A percentile compares a stretch with the other conserved stretches of the same genome.
These are phyloP conservation scores for Aschersonia sp. DNA, from an alignment of 2,329 filamentous ascomycete genomes.

Conservation along the genomic window DNA sequence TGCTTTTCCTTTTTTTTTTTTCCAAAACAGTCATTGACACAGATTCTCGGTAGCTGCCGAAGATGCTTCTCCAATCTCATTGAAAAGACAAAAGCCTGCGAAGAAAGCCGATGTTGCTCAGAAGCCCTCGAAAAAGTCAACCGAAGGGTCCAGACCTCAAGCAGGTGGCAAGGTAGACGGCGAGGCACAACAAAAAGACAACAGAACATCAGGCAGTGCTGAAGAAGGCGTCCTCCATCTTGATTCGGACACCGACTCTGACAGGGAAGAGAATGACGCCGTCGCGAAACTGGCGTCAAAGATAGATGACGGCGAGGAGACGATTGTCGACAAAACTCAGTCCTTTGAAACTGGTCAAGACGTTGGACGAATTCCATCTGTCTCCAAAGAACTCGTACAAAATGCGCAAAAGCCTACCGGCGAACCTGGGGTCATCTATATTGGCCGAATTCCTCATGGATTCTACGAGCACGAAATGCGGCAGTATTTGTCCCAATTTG, in stretches of 20 bases:
- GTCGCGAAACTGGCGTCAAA: conserved; percentile 27
- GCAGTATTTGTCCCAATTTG: conserved; percentile 88
- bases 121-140: conserved; percentile 3
- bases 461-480: conserved; percentile 97
- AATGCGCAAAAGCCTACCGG: conserved; percentile 27
- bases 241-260: conserved; percentile 17
- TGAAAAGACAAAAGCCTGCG: conserved; percentile 17
- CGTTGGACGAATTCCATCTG: conserved; percentile 34
- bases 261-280: conserved; percentile 26
- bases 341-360: conserved; percentile 33
- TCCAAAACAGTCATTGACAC: not conserved
- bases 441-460: conserved; percentile 79
- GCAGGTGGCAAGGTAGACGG: conserved; percentile 18
- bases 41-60: conserved; percentile 8
- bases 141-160: conserved; percentile 14
- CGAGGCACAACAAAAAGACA: conserved; percentile 9
- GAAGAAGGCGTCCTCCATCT: conserved; percentile 17
- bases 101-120: not conserved
- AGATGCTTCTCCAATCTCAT: conserved; percentile 18
- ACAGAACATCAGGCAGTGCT: conserved; percentile 9
- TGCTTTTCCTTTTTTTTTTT: not conserved
- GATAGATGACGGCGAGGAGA: conserved; percentile 30
- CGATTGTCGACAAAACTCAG: conserved; percentile 18
- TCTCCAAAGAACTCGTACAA: conserved; percentile 28
- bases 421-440: conserved; percentile 68